Base-by-base conservation (phyloP, 176 grass and related monocot species). In the Leersia perrieri region DNA sequence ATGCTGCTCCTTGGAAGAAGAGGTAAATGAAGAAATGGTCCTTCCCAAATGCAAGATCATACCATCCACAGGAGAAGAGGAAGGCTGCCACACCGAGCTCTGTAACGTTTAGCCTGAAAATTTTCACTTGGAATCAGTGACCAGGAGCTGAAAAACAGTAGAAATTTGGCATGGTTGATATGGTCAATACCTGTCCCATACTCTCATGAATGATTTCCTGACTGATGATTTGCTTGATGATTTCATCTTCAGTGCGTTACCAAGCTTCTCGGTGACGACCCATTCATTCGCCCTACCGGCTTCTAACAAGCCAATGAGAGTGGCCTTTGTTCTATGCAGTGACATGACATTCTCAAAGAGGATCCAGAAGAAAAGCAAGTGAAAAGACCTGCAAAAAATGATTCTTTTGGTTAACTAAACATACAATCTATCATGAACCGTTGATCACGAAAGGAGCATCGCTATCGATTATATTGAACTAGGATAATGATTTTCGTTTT, bases 331-430 rank as follows among this genome's bases (percentile, higher is more conserved):
- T 82, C 94, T 88, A 49, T 97, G 94, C 76, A 90, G 73, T 9
- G 91, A 92, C 94, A 97, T 97, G 41, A 94, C 94, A 11, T 97
- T 97, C 79, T 97, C 94, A 20, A 97, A 97, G 68, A 85, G 83
- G 68, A 97, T 93, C 91, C 91, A 97, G 83, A 97, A 97, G 74
- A 94, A 87, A 61, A 90, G 88, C 82, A 97, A 86, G 68, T 97
- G 94, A 44, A 94, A 80, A 34, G 94, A 97, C 25, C 94, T 94
- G 87, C 76, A 63, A 76, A 55, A 33, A 18, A 41, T 7, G 3
- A 42, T 15, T 20, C 28, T 11, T 60, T 12, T 7, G 20, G 49
- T 89, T 60, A 74, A 30, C 30, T 70, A 64, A 80, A 15, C 64
- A 68, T 51, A 40, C 1, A 26, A 34, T 76, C 14, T 26, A 71